phyloP scores from a whole-genome alignment of 176 grass and related monocot genomes.

The Alopecurus myosuroides region DNA sequence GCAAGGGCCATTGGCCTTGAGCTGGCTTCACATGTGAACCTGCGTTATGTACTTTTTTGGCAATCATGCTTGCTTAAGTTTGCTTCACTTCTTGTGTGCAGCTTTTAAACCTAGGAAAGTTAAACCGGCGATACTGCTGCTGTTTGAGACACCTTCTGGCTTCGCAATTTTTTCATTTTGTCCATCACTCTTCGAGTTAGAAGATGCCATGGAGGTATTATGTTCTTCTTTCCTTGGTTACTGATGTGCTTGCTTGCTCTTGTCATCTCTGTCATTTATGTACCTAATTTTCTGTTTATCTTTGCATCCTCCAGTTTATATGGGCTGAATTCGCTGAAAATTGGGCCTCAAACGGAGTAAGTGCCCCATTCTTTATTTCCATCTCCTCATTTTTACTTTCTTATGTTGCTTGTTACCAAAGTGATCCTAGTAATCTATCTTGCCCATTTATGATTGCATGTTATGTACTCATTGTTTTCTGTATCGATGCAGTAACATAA shows the following conservation, averaged over 20 bases:
- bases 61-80: neutral
- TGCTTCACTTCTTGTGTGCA: neutral
- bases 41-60: neutral
- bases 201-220: no score
- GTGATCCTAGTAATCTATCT: neutral
- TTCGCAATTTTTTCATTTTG: no score
- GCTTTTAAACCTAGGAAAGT: neutral
- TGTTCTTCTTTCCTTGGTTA: neutral
- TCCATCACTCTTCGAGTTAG: no score
- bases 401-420: neutral
- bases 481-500: no score
- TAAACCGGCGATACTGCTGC: neutral
- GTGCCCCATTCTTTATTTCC: neutral
- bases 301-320: neutral
- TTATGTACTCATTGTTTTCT: neutral
- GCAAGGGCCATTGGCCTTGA: no score
- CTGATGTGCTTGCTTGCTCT: neutral
- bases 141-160: neutral
- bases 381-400: neutral
- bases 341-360: neutral
- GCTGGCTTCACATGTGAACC: neutral
- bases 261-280: neutral
- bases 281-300: neutral
- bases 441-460: neutral
- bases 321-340: neutral